Base-by-base conservation (phyloP, 2,329 filamentous ascomycete species). In the Leptodontidium sp. region DNA sequence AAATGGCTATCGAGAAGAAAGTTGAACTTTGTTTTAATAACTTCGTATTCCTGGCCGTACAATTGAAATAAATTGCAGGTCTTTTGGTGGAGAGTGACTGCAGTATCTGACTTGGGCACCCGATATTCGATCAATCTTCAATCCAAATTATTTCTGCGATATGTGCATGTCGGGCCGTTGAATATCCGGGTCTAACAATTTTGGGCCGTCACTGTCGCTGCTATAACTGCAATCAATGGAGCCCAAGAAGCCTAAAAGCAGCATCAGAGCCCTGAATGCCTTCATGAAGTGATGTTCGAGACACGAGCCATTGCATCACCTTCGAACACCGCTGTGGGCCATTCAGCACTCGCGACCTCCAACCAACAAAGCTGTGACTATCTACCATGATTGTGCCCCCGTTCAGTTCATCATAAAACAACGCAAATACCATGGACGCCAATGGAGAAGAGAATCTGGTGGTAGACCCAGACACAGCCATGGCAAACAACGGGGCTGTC, bases 391-490 rank as follows among this genome's bases (percentile, higher is more conserved):
- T 17, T 43, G 3, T 15, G 5, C 24, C 40, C 24, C 24, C 26
- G 0, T 24, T 35, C 43, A 9, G 26, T 66, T 15, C n/a, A 45
- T 40, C 15, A 21, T 35, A 29, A 53, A 61, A 55, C 40, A 49
- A 50, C 43, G 57, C 29, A 35, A 67, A 40, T 61, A 65, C 38
- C 35, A 72, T 74, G 71, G 57, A 67, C 52, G 49, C 43, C 49
- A 70, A 63, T 9, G 35, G 29, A 21, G 70, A 72, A 47, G 67
- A 71, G 38, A 47, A 26, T 17, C 47, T 47, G 55, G 65, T 52
- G 5, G 57, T 62, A 32, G 68, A 73, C 58, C 62, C 50, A 58
- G 68, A 68, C 45, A 68, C 72, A 67, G 61, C 67, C 61, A 59
- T 68, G 49, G 69, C 67, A 12, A 66, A 69, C 21, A 65, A 65